Percentiles rank a stretch among this genome's conserved stretches.
phyloP scores from a whole-genome alignment of 2,329 filamentous ascomycete species.

The Colletotrichum agaves region DNA sequence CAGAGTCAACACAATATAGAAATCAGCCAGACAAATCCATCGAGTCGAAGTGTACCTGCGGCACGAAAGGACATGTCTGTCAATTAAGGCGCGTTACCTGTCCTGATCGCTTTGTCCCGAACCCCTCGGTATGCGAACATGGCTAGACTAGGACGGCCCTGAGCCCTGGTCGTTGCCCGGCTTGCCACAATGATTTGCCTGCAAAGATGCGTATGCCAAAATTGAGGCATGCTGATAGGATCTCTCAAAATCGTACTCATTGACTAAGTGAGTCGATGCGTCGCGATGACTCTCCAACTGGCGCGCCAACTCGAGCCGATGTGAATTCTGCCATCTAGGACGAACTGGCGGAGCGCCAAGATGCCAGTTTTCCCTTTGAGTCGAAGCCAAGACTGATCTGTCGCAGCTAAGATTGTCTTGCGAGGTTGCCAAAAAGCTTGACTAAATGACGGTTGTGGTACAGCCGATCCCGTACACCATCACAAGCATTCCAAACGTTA shows the following conservation, averaged over 20 bases:
- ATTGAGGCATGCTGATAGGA: not conserved
- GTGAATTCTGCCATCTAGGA: constrained; percentile 1
- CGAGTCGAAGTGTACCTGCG: constrained; percentile 2
- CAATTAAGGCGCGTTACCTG: constrained; percentile 2
- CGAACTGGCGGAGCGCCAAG: constrained; percentile 5
- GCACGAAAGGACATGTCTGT: constrained; percentile 12
- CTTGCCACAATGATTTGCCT: constrained; percentile 20
- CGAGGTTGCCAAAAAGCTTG: constrained; percentile 23
- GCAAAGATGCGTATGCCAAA: not conserved
- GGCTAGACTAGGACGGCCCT: constrained; percentile 14
- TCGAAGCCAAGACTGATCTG: constrained; percentile 9
- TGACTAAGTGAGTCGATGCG: not conserved
- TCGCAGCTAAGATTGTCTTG: not conserved
- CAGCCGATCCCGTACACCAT: not conserved
- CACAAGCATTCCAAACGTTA: too few species aligned
- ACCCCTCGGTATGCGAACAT: constrained; percentile 20
- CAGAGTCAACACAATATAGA: constrained; percentile 2
- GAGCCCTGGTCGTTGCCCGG: not conserved
- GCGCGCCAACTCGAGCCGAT: constrained; percentile 8
- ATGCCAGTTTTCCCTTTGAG: not conserved
- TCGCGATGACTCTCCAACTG: not conserved
- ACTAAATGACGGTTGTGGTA: not conserved
- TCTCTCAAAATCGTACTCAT: not conserved
- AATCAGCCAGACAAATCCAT: not conserved
- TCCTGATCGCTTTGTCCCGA: not conserved